Evolutionary conservation across 768 basidiomycete species (phyloP).

Genomic region (Boletus reticulatus): DNA sequence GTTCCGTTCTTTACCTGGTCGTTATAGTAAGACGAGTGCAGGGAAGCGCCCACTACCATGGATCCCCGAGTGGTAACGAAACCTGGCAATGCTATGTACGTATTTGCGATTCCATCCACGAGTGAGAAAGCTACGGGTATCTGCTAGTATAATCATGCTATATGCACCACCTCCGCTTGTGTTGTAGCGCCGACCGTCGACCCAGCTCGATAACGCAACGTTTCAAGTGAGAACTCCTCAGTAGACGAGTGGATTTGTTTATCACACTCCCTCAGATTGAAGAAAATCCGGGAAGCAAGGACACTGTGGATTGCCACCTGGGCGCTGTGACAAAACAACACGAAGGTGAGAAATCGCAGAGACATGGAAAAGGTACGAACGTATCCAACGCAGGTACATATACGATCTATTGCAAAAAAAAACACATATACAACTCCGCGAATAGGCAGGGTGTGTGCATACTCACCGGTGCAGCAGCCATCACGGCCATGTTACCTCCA

Average conservation of each 20-base stretch:
- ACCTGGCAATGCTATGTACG: too few species aligned
- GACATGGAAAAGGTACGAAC: constrained; percentile 10
- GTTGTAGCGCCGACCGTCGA: neutral
- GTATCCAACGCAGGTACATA: constrained; percentile 20
- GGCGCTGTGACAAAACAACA: constrained; percentile 12
- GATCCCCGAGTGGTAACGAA: neutral
- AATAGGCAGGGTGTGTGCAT: too few species aligned
- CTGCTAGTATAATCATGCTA: neutral
- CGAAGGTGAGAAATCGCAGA: constrained; percentile 3
- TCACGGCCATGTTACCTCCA: constrained; percentile 12
- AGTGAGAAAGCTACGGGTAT: neutral
- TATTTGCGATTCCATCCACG: too few species aligned
- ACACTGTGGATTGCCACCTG: constrained; percentile 29
- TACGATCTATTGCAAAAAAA: constrained; percentile 5
- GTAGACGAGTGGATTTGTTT: neutral
- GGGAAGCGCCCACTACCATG: too few species aligned
- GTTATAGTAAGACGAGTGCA: too few species aligned
- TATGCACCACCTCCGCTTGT: neutral
- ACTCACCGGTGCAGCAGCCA: constrained; percentile 21
- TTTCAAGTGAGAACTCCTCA: neutral
- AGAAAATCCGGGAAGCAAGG: constrained; percentile 27
- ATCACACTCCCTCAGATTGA: constrained; percentile 24
- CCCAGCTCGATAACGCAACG: constrained; percentile 1
- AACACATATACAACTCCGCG: neutral
- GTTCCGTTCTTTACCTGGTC: too few species aligned